Evolutionary conservation across 345 rosid species (phyloP).

Genomic region (Moricandia arvensis): DNA sequence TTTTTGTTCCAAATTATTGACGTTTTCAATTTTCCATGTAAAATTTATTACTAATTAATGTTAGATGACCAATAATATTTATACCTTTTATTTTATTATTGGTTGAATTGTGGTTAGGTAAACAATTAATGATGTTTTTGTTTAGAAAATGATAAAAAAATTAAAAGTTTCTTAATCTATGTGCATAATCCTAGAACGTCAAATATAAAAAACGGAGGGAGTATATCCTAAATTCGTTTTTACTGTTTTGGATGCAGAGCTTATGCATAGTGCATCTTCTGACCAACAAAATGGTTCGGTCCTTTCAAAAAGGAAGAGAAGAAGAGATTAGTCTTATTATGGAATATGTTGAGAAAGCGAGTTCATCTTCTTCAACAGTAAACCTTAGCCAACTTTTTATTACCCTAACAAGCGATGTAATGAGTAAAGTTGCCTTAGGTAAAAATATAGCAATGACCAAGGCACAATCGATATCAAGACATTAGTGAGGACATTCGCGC

Average conservation of each 20-base stretch:
- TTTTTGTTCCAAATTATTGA: no score
- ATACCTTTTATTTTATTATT: no score
- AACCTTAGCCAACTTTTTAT: background rate
- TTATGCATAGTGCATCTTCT: background rate
- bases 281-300: background rate
- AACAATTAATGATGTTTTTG: no score
- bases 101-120: no score
- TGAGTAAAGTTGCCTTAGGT: background rate
- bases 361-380: background rate
- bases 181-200: no score
- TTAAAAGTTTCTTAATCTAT: no score
- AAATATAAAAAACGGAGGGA: no score
- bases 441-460: background rate
- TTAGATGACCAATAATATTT: no score
- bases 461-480: background rate
- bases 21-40: no score
- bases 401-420: background rate
- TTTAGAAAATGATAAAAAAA: no score
- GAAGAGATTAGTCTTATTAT: background rate
- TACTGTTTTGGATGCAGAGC: background rate
- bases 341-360: background rate
- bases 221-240: no score
- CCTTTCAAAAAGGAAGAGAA: background rate
- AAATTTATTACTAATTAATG: no score
- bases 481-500: background rate